These are phyloP conservation scores for Pseudodiploospora longispora DNA, from an alignment of 2,329 filamentous ascomycete genomes.

Conservation along the genomic window DNA sequence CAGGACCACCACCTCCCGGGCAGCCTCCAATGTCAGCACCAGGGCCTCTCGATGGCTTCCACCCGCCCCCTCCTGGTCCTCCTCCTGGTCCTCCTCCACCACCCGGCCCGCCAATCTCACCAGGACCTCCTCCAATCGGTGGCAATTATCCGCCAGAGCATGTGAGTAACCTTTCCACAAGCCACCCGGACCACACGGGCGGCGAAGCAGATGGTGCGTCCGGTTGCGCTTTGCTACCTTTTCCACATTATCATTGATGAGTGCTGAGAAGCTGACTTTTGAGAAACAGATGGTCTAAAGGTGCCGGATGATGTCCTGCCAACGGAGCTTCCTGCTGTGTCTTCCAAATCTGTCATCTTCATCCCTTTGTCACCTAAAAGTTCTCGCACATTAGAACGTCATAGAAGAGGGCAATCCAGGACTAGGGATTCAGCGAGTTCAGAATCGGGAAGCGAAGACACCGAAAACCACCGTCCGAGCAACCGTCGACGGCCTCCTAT, in stretches of 20 bases:
- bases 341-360: conserved; percentile 36
- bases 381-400: conserved; percentile 35
- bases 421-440: conserved; percentile 12
- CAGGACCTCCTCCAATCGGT: conserved; percentile 24
- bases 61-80: conserved; percentile 20
- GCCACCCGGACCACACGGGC: conserved; percentile 8
- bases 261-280: conserved; percentile 13
- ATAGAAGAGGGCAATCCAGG: conserved; percentile 27
- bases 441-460: conserved; percentile 10
- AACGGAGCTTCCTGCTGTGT: conserved; percentile 1
- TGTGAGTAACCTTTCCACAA: conserved; percentile 34
- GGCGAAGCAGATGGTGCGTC: conserved; percentile 31
- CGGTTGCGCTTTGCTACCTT: conserved; percentile 8
- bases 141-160: conserved; percentile 30
- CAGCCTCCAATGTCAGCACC: conserved; percentile 2
- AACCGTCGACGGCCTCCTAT: conserved; percentile 10
- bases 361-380: conserved; percentile 43
- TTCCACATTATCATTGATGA: no score
- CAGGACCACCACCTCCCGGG: conserved; percentile 6
- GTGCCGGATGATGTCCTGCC: conserved; percentile 2
- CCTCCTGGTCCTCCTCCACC: conserved; percentile 21
- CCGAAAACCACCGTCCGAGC: conserved; percentile 13
- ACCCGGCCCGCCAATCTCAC: conserved; percentile 19
- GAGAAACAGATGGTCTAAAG: conserved; percentile 21
- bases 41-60: conserved; percentile 1